Evolutionary conservation across 2,329 filamentous ascomycete genomes (phyloP), one percentile per base, ranked within the genome.

Genomic region (Stachybotrys chartarum): DNA sequence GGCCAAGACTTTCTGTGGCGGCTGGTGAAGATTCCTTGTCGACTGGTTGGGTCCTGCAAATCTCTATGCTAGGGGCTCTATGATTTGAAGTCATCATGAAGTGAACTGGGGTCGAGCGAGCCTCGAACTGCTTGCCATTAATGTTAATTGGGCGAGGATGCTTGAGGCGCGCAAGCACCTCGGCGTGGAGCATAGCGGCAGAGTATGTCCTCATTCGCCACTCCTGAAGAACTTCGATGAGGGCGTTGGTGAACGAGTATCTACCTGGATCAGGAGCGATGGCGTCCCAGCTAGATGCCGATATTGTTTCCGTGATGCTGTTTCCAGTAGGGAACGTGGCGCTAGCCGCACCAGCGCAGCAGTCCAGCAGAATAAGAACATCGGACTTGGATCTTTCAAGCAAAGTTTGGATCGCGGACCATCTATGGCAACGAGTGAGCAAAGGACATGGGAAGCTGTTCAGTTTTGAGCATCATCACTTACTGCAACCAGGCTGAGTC

Each of bases 71-170:
- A 0, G 79, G 79, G 1, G 78, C 79, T 56, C 74, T 80, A 63
- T 83, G 80, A 56, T 84, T 82, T 17, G 79, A 74, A 2, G 81
- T 84, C 80, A 83, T 83, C 78, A 84, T 84, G 61, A 83, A 83
- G 60, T 84, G 81, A 5, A 84, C 79, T 0, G 81, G 81, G 0
- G 81, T 84, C 2, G 80, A 81, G 45, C 81, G 75, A 42, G 79
- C 78, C 61, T 84, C 81, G 50, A 82, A 81, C 17, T 78, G 74
- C 65, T 78, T 80, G 53, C 81, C 81, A 59, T 84, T 82, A 60
- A 80, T 77, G 55, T 78, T 75, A 59, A 82, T 78, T 18, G 80
- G 81, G 7, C 81, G 72, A 6, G 81, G 81, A 58, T 84, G 81
- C 61, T 84, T 84, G 1, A 84, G 64, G 3, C 81, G 78, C n/a